phyloP scores from a whole-genome alignment of 1,284 basidiomycete genomes.

The Pseudozyma tsukubaensis region DNA sequence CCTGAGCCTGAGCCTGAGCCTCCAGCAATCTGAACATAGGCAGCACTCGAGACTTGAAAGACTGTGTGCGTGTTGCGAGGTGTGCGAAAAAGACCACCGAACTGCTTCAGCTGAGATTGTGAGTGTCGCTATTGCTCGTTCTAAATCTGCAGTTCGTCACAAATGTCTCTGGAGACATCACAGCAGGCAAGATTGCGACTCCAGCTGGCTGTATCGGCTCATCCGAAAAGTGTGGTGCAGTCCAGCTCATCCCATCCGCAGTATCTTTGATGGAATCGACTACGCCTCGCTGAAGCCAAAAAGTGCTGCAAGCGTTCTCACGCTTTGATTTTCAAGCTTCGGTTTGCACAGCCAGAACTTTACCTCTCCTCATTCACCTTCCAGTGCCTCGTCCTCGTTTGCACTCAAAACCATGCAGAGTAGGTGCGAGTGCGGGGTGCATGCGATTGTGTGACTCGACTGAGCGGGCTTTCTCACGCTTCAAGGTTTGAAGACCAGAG shows the following conservation, averaged over 20 bases:
- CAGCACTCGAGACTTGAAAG: no score
- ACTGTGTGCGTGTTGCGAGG: no score
- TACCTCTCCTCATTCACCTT: not conserved
- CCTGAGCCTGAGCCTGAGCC: no score
- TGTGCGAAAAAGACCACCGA: no score
- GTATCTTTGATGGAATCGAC: no score
- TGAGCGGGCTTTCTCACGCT: conserved; percentile 1
- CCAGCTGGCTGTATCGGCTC: conserved; percentile 2
- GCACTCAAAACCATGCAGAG: conserved; percentile 9
- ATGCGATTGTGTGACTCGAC: conserved; percentile 15
- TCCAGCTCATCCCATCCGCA: not conserved
- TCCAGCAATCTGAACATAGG: no score
- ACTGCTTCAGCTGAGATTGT: no score
- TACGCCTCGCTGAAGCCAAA: not conserved
- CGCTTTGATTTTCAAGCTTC: conserved; percentile 17
- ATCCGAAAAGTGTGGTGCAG: conserved; percentile 5
- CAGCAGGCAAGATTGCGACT: not conserved
- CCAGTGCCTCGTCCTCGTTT: not conserved
- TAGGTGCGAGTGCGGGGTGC: conserved; percentile 12
- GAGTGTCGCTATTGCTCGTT: no score
- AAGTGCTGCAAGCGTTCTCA: conserved; percentile 3
- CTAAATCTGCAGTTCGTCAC: no score
- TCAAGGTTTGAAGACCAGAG: not conserved
- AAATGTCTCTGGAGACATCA: not conserved
- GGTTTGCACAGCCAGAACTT: conserved; percentile 6